A percentile compares a stretch with the other conserved stretches of the same genome.
Evolutionary conservation across 2,329 filamentous ascomycete species (phyloP).

Genomic region (Madurella mycetomatis): DNA sequence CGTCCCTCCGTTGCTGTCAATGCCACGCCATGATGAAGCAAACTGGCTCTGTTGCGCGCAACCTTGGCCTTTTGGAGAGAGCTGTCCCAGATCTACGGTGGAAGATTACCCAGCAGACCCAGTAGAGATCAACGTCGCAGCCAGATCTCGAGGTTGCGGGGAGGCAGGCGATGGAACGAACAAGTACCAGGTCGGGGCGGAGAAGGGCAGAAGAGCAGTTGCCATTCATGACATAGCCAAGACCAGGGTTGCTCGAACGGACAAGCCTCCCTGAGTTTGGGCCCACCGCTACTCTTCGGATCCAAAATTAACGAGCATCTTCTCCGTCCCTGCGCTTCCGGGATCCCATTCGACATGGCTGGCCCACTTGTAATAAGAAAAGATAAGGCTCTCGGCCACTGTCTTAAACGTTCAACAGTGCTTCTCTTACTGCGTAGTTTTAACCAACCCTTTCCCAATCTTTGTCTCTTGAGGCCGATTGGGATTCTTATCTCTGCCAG

Average conservation of each 20-base stretch:
- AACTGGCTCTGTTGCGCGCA: too few species aligned
- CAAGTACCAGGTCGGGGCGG: background rate
- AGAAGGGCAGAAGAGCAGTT: constrained; percentile 20
- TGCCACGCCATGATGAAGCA: too few species aligned
- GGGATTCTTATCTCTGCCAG: too few species aligned
- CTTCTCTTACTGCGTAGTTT: too few species aligned
- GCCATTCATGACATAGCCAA: constrained; percentile 16
- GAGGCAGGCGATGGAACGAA: background rate
- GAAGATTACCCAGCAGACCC: too few species aligned
- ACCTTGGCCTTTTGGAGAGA: too few species aligned
- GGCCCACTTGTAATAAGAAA: constrained; percentile 21
- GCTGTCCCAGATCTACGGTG: too few species aligned
- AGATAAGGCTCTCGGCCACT: constrained; percentile 9
- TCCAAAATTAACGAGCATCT: constrained; percentile 15
- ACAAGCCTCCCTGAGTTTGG: constrained; percentile 13
- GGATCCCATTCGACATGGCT: constrained; percentile 11
- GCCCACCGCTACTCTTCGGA: constrained; percentile 25
- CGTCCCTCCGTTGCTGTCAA: too few species aligned
- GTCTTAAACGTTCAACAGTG: background rate
- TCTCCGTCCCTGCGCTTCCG: background rate
- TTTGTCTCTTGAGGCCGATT: too few species aligned
- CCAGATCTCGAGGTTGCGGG: background rate
- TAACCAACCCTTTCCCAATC: too few species aligned
- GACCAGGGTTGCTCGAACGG: constrained; percentile 15
- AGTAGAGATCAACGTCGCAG: too few species aligned